phyloP scores from a whole-genome alignment of 2,329 filamentous ascomycete species.

The Penicillium sumatraense region DNA sequence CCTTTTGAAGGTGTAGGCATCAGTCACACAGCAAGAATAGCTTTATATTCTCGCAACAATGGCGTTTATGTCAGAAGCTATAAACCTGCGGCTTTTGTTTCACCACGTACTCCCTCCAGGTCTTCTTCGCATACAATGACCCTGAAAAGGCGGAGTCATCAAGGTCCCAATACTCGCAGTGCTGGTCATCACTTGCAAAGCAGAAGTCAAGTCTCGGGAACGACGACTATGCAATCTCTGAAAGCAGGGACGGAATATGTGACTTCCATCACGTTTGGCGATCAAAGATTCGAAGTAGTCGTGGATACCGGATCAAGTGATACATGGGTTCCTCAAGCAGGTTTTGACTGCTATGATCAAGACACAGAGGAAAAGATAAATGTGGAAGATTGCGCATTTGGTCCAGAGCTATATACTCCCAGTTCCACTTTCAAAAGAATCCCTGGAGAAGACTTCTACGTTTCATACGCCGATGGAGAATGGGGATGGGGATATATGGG shows the following conservation, averaged over 20 bases:
- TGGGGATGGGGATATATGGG: conserved; percentile 26
- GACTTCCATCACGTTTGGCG: conserved; percentile 28
- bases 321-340: conserved; percentile 48
- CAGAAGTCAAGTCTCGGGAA: background rate
- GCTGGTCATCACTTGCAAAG: conserved; percentile 6
- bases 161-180: conserved; percentile 8
- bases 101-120: background rate
- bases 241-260: conserved; percentile 21
- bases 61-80: background rate
- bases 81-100: background rate
- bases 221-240: background rate
- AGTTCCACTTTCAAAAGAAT: conserved; percentile 22
- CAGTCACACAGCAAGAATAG: background rate
- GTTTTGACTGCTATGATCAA: conserved; percentile 40
- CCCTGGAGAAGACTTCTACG: conserved; percentile 25
- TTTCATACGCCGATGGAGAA: conserved; percentile 31
- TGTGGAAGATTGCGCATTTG: conserved; percentile 23
- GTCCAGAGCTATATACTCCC: conserved; percentile 17
- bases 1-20: background rate
- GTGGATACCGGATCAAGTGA: conserved; percentile 56
- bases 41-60: background rate
- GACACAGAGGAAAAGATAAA: background rate
- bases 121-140: conserved; percentile 2
- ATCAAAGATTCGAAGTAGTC: conserved; percentile 39
- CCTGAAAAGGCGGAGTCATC: conserved; percentile 4